Conservation (phyloP, 2,329 filamentous ascomycete species). For the Falciphora oryzae region DNA sequence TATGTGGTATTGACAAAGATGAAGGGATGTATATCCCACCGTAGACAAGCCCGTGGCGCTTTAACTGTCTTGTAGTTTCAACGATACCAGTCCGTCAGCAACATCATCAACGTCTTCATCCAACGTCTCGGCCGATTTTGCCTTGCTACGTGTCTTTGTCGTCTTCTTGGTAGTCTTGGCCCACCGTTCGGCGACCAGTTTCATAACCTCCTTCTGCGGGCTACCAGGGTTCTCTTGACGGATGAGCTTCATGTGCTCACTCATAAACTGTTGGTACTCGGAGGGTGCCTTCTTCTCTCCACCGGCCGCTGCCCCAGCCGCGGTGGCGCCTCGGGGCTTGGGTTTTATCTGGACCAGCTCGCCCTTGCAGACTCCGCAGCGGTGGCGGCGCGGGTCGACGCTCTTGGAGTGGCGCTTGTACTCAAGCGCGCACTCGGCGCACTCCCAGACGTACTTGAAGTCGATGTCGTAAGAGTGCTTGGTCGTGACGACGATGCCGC, state of each 20-base stretch:
- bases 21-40: background rate
- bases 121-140: background rate
- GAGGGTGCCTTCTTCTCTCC: conserved; percentile 22
- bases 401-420: conserved; percentile 84
- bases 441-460: conserved; percentile 88
- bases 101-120: background rate
- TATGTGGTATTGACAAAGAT: background rate
- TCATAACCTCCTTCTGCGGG: conserved; percentile 65
- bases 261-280: conserved; percentile 51
- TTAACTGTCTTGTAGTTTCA: background rate
- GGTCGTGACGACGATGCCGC: conserved; percentile 74
- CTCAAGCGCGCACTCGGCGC: conserved; percentile 59
- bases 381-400: conserved; percentile 65
- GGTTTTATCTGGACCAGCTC: conserved; percentile 74
- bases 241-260: conserved; percentile 60
- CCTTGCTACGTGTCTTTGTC: conserved; percentile 1
- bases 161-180: conserved; percentile 35
- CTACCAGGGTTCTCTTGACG: conserved; percentile 49
- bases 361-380: conserved; percentile 72
- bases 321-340: conserved; percentile 47
- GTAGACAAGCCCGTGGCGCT: background rate
- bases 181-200: conserved; percentile 59
- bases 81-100: background rate
- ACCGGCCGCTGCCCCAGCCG: conserved; percentile 13
- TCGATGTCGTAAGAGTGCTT: conserved; percentile 87